Conservation (phyloP, 1,284 basidiomycete genomes). For the Gomphus bonarii region DNA sequence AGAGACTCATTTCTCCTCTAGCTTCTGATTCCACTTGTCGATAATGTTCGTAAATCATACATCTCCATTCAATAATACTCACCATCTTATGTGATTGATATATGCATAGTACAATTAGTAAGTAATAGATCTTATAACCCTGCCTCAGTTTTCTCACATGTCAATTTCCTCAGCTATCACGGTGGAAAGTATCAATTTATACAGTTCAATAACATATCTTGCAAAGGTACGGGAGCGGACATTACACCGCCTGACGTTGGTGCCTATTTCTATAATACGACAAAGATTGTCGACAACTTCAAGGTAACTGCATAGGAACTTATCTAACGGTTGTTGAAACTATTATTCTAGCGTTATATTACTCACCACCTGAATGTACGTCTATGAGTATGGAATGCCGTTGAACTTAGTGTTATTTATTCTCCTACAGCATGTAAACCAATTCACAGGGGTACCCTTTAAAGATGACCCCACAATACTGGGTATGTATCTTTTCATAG, state of each 20-base stretch:
- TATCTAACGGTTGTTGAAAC: neutral
- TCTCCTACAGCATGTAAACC: constrained; percentile 17
- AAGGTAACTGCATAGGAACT: constrained; percentile 5
- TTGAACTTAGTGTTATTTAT: neutral
- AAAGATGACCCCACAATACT: constrained; percentile 23
- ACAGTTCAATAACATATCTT: constrained; percentile 16
- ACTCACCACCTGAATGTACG: constrained; percentile 17
- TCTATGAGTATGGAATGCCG: neutral
- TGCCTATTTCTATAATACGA: constrained; percentile 20
- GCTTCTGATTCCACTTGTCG: constrained; percentile 25
- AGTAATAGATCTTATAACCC: neutral
- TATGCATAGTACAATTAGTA: constrained; percentile 16
- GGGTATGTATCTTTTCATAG: neutral
- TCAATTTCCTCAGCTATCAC: constrained; percentile 13
- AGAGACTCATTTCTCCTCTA: neutral
- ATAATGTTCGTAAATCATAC: constrained; percentile 19
- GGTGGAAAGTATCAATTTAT: constrained; percentile 21
- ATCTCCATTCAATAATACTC: neutral
- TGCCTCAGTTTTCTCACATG: constrained; percentile 9
- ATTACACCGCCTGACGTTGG: constrained; percentile 19
- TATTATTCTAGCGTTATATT: constrained; percentile 15
- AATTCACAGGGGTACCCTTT: constrained; percentile 19
- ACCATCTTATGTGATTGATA: neutral
- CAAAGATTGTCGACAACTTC: constrained; percentile 18
- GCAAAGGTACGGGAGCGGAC: constrained; percentile 16